These are phyloP conservation scores for Tricholoma saponaceum DNA, from an alignment of 768 basidiomycete genomes.

Conservation along the genomic window DNA sequence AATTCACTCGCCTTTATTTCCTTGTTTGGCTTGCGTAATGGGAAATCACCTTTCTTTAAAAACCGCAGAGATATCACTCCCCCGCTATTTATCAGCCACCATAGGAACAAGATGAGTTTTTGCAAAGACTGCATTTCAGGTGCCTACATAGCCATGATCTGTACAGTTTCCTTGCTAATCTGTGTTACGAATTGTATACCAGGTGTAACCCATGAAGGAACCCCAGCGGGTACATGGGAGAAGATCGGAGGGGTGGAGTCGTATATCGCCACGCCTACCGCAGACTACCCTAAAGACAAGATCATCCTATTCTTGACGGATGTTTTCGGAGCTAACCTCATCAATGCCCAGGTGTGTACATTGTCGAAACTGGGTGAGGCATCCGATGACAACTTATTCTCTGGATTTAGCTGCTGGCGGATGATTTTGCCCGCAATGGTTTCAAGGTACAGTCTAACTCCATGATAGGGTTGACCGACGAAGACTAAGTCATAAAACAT, in stretches of 20 bases:
- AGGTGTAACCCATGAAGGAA: slow-evolving; percentile 53
- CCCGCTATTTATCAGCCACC: not conserved
- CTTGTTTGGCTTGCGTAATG: too few relatives aligned
- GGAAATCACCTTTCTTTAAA: too few relatives aligned
- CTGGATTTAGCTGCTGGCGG: slow-evolving; percentile 30
- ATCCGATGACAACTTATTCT: not conserved
- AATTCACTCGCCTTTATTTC: too few relatives aligned
- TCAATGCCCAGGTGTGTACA: slow-evolving; percentile 40
- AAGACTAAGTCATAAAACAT: not conserved
- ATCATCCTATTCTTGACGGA: slow-evolving; percentile 53
- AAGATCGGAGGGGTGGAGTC: slow-evolving; percentile 41
- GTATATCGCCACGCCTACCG: slow-evolving; percentile 52
- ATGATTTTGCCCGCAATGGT: slow-evolving; percentile 42
- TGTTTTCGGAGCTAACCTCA: slow-evolving; percentile 44
- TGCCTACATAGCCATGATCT: slow-evolving; percentile 15
- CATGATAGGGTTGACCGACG: not conserved
- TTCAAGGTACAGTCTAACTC: slow-evolving; percentile 30
- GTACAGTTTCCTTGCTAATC: not conserved
- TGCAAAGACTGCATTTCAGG: slow-evolving; percentile 52
- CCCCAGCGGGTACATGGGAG: slow-evolving; percentile 42
- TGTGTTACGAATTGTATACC: not conserved
- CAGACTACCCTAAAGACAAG: slow-evolving; percentile 50
- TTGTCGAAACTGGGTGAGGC: not conserved
- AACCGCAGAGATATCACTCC: not conserved
- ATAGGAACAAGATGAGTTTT: slow-evolving; percentile 23